Base-by-base conservation (phyloP, 257 asterid species). In the Solanum habrochaites region DNA sequence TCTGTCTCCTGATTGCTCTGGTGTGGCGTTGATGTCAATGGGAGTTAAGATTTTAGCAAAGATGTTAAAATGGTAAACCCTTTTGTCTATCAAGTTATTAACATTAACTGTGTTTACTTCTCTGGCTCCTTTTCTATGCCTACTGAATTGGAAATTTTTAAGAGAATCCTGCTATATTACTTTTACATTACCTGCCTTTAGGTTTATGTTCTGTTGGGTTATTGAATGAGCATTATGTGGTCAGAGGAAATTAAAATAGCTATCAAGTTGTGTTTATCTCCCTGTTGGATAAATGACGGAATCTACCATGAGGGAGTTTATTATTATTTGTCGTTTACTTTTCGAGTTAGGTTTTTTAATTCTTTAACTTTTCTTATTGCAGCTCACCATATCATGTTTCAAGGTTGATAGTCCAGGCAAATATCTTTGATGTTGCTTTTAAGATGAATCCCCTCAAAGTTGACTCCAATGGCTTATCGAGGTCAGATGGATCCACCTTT, bases 301-400 rank as follows among this genome's bases (percentile, higher is more conserved):
- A 70, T 85, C 42, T 45, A 27, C 66, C 84, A 47, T 80, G 67
- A 80, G 29, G 8, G 27, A 49, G 16, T 3, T 45, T 70, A 7
- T 70, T 43, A 32, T 25, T 85, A 71, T n/a, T 85, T 85, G 29
- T 49, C 12, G 27, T 31, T 60, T 47, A 71, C 18, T 71, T 18
- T 64, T 27, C 83, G 62, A 47, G 86, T 87, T 88, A 31, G 66
- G 45, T 87, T 86, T 32, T 70, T 83, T 71, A 43, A 85, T 85
- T 85, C 81, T 88, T 25, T 23, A 25, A 62, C 69, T 32, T 67
- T 80, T 60, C 83, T 85, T 73, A 43, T 82, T 92, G 95, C 99
- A 97, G 99, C 93, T 93, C 93, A 86, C 99, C 99, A 67, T 92
- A 92, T 86, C 91, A 83, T 85, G 98, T 96, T 81, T 89, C 95